phyloP scores from a whole-genome alignment of 2,329 filamentous ascomycete genomes.

The Chaetomium strumarium region DNA sequence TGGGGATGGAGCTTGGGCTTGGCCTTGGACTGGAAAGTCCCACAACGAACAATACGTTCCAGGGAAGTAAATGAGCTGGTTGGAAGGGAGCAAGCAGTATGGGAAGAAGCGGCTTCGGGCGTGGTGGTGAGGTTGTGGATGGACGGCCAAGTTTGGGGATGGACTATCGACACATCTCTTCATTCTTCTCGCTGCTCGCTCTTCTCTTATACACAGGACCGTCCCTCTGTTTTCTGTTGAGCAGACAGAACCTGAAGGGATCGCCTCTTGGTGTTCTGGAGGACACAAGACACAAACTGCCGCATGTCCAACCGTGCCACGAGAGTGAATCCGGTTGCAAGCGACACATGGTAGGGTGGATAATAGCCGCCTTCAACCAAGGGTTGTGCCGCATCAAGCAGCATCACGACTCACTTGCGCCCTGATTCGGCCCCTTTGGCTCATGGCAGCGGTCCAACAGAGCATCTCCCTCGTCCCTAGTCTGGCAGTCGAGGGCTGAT shows the following conservation, averaged over 20 bases:
- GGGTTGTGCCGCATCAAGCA: background rate
- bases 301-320: constrained; percentile 4
- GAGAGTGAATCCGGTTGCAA: background rate
- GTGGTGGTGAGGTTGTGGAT: too few relatives aligned
- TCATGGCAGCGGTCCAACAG: background rate
- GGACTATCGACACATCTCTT: too few relatives aligned
- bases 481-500: background rate
- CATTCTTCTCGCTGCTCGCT: too few relatives aligned
- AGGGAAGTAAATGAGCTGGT: too few relatives aligned
- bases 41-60: too few relatives aligned
- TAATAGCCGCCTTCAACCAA: background rate
- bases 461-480: background rate
- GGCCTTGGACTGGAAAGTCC: too few relatives aligned
- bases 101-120: too few relatives aligned
- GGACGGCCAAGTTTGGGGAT: too few relatives aligned
- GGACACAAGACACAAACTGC: background rate
- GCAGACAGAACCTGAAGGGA: background rate
- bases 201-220: background rate
- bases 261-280: background rate
- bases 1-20: background rate
- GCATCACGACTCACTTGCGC: background rate
- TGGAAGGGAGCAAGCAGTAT: too few relatives aligned
- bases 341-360: background rate
- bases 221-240: background rate
- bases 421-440: background rate